Evolutionary conservation across 305 asterid species (phyloP).

Genomic region (Fraxinus sp.): DNA sequence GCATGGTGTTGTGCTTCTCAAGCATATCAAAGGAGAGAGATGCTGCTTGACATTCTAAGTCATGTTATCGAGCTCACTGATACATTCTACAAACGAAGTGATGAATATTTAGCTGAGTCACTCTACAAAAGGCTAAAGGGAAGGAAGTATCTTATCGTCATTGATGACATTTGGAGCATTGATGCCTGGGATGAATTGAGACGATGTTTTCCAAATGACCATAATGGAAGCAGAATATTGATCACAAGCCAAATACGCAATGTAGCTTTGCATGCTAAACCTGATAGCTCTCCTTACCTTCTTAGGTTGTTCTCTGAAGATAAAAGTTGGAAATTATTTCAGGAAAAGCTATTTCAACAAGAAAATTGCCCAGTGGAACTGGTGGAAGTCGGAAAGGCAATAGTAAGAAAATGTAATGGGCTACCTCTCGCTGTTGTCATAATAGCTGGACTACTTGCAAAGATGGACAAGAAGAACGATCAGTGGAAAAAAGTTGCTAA

Average conservation of each 20-base stretch:
- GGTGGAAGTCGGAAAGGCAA: neutral
- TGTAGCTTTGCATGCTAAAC: neutral
- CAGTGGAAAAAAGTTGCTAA: neutral
- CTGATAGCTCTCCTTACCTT: neutral
- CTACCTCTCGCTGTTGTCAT: conserved; percentile 5
- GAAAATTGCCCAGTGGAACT: neutral
- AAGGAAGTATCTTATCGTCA: neutral
- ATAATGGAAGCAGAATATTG: neutral
- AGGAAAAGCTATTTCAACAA: neutral
- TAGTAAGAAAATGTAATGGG: neutral
- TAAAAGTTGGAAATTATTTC: neutral
- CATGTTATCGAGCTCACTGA: neutral
- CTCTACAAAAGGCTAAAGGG: neutral
- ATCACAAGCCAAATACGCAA: neutral
- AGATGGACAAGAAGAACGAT: neutral
- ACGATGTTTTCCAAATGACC: neutral
- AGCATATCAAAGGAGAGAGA: conserved; percentile 1
- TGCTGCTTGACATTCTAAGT: neutral
- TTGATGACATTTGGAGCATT: conserved; percentile 13
- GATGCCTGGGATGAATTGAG: conserved; percentile 5
- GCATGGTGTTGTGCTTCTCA: conserved; percentile 10
- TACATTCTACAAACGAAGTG: neutral
- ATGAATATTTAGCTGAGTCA: neutral
- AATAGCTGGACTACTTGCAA: conserved; percentile 10
- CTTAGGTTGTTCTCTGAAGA: neutral